Conservation (phyloP, 2,329 filamentous ascomycete species). For the Dendryphion nanum region DNA sequence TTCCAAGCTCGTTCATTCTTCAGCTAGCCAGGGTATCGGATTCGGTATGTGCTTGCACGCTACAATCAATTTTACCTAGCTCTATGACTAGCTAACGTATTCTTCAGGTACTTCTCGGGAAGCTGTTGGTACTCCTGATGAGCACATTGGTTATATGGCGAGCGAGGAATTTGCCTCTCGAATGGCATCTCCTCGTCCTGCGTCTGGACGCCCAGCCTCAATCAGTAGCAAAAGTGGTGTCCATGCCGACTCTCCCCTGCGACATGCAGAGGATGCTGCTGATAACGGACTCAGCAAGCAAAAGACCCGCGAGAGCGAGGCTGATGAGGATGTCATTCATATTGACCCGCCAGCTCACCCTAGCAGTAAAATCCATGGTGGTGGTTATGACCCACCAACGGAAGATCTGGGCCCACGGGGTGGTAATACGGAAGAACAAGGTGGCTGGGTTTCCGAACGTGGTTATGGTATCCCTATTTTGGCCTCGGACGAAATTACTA, state of each 20-base stretch:
- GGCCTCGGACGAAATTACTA: slow-evolving; percentile 81
- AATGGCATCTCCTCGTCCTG: slow-evolving; percentile 66
- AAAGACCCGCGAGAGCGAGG: slow-evolving; percentile 43
- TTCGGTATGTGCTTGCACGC: slow-evolving; percentile 52
- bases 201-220: slow-evolving; percentile 45
- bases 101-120: slow-evolving; percentile 64
- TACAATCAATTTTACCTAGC: too few species aligned
- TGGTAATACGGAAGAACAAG: slow-evolving; percentile 46
- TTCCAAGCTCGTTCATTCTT: slow-evolving; percentile 82
- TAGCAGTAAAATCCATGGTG: slow-evolving; percentile 43
- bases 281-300: slow-evolving; percentile 41
- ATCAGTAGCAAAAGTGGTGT: slow-evolving; percentile 45
- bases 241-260: slow-evolving; percentile 51
- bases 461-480: slow-evolving; percentile 77
- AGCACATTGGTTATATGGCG: slow-evolving; percentile 86
- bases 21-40: slow-evolving; percentile 52
- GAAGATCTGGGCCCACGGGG: slow-evolving; percentile 51
- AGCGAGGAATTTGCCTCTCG: slow-evolving; percentile 80
- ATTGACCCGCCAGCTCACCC: slow-evolving; percentile 65
- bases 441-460: slow-evolving; percentile 57
- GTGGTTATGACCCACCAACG: slow-evolving; percentile 53
- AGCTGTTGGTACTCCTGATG: slow-evolving; percentile 74
- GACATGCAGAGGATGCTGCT: slow-evolving; percentile 50
- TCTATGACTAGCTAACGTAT: slow-evolving; percentile 44
- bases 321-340: slow-evolving; percentile 68